Base-by-base conservation (phyloP, 1,284 basidiomycete genomes). In the Melampsora americana region DNA sequence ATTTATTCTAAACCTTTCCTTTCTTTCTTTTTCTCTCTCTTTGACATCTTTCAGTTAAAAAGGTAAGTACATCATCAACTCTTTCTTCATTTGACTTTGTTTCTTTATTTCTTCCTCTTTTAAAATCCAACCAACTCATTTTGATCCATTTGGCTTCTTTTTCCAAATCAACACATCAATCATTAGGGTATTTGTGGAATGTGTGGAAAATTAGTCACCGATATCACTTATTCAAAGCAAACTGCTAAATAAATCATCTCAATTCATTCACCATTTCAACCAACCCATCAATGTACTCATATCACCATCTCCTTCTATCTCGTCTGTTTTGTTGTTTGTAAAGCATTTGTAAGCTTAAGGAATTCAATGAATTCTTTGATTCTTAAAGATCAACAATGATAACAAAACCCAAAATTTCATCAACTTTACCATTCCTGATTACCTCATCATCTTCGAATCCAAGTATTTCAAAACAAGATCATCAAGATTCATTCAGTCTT, bases 171-270 rank as follows among this genome's bases (percentile, higher is more conserved):
- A n/a, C n/a, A n/a, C n/a, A n/a, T n/a, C n/a, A n/a, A n/a, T 68
- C 28, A 23, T 12, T 42, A 76, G 73, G 73, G 73, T 48, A 23
- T 76, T 9, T 76, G 73, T 69, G 66, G 66, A 26, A 76, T 76
- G 73, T 76, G 73, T 44, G 73, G 73, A 11, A 69, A 68, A 56
- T 69, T 76, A 56, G 60, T 76, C 11, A 69, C 67, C 18, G 73
- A 76, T 65, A 66, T 76, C 2, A 69, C 73, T 1, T 69, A 76
- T 53, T 76, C 66, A 30, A 50, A 76, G 28, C 73, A 76, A 65
- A 61, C 66, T 28, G 61, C 64, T 48, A 76, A 76, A 65, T 76
- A 66, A 66, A n/a, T n/a, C n/a, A n/a, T n/a, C n/a, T n/a, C n/a
- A n/a, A n/a, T n/a, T n/a, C n/a, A n/a, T n/a, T n/a, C n/a, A n/a